Evolutionary conservation across 202 grass and related monocot species (phyloP).

Genomic region (Saccharum hybrid): DNA sequence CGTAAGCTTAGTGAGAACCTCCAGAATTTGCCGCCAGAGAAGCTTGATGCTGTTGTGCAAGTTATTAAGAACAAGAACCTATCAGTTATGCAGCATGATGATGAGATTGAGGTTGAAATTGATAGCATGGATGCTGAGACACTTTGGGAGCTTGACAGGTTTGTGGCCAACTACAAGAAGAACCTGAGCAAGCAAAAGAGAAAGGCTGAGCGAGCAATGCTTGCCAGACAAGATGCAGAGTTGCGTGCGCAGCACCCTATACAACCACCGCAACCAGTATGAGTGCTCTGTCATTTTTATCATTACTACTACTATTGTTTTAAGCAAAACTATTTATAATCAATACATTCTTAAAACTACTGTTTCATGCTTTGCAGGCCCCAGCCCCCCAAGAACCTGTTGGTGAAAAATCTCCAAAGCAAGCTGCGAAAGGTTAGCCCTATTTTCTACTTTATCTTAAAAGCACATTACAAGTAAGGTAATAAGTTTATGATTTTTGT

Average conservation of each 20-base stretch:
- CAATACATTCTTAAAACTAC: background rate
- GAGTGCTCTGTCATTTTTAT: slow-evolving; percentile 35
- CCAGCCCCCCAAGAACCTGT: slow-evolving; percentile 47
- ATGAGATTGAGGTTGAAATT: slow-evolving; percentile 98
- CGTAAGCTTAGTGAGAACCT: slow-evolving; percentile 83
- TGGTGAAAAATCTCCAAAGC: slow-evolving; percentile 53
- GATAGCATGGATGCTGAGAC: slow-evolving; percentile 94
- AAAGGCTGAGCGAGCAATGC: slow-evolving; percentile 80
- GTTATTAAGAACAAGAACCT: slow-evolving; percentile 95
- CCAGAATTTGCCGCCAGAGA: slow-evolving; percentile 79
- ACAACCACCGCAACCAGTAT: slow-evolving; percentile 52
- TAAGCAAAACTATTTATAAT: background rate
- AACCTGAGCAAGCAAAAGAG: slow-evolving; percentile 88
- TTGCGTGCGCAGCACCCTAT: slow-evolving; percentile 46
- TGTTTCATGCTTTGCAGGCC: slow-evolving; percentile 45
- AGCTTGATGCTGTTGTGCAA: slow-evolving; percentile 78
- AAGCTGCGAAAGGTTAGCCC: slow-evolving; percentile 33
- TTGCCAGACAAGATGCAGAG: slow-evolving; percentile 61
- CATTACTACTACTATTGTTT: background rate
- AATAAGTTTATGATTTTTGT: background rate
- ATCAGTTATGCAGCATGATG: slow-evolving; percentile 78
- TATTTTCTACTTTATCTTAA: slow-evolving; percentile 28
- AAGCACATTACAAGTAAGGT: slow-evolving; percentile 27
- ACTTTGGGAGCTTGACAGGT: slow-evolving; percentile 95
- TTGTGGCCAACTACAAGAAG: slow-evolving; percentile 94